Evolutionary conservation across 139 green algal genomes (phyloP), one percentile per base, ranked within the genome.

Genomic region (Chlamydomonas asymmetrica): DNA sequence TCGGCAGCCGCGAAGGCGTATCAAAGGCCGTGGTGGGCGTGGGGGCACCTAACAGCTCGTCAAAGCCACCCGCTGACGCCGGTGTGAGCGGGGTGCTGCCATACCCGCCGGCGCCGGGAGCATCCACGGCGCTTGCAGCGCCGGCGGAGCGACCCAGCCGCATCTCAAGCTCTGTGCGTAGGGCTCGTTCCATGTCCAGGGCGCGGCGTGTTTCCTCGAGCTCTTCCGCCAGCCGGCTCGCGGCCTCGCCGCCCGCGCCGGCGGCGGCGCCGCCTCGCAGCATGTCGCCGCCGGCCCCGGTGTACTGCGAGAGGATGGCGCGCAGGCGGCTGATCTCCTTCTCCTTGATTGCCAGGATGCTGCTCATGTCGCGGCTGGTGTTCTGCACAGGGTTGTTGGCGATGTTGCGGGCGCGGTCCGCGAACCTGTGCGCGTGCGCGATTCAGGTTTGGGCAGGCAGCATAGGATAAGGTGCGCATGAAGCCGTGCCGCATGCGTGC

Each of bases 361-460:
- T 84, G 49, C 76, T 71, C 49, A 83, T 67, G 54, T 87, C 80
- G 2, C 76, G 63, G 9, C 9, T 34, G 23, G 71, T 79, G 75
- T 89, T 89, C 13, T 87, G 74, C 10, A 89, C 84, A 7, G 80
- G 80, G 48, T 83, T 86, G 75, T 89, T 89, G 43, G 65, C 79
- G 31, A 89, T 87, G 61, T 74, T 66, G 22, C 75, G 59, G 0
- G 75, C 84, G 13, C 84, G 76, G 75, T 89, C 84, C 29, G 84
- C 84, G 72, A 89, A 89, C 39, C 80, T n/a, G n/a, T n/a, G n/a
- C n/a, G 61, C 25, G n/a, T n/a, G n/a, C n/a, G n/a, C n/a, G n/a
- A n/a, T n/a, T n/a, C n/a, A n/a, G n/a, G n/a, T n/a, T n/a, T n/a
- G n/a, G n/a, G n/a, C n/a, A n/a, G n/a, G n/a, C n/a, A n/a, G n/a